These are phyloP conservation scores for Eimeria sp. DNA, from an alignment of 169 alveolate genomes.

Conservation along the genomic window DNA sequence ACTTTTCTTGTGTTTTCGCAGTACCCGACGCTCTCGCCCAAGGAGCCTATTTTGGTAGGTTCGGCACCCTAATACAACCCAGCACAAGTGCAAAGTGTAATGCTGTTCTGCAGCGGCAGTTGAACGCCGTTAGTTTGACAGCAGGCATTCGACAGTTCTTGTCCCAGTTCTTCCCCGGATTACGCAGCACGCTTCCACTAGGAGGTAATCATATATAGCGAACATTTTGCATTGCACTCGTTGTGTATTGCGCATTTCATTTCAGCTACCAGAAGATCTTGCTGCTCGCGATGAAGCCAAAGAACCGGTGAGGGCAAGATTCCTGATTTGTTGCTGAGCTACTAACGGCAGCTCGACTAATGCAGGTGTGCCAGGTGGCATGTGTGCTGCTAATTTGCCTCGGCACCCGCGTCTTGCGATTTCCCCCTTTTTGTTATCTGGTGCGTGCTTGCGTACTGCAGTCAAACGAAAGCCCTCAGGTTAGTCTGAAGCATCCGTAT, in stretches of 20 bases:
- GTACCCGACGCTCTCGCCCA: slow-evolving; percentile 53
- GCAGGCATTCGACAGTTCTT: background rate
- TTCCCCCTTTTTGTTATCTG: background rate
- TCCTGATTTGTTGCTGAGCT: too few relatives aligned
- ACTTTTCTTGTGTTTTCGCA: background rate
- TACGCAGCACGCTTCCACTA: background rate
- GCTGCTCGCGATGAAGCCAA: slow-evolving; percentile 34
- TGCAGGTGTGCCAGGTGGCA: background rate
- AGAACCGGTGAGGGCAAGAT: background rate
- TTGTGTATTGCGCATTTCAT: background rate
- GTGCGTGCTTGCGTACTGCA: slow-evolving; percentile 17
- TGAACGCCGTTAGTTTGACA: background rate
- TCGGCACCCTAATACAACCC: too few relatives aligned
- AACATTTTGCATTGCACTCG: background rate
- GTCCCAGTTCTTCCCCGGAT: background rate
- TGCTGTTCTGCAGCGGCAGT: background rate
- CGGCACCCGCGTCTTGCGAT: background rate
- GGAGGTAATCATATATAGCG: background rate
- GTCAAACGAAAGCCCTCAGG: slow-evolving; percentile 23
- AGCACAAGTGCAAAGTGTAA: background rate
- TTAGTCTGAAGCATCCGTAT: background rate
- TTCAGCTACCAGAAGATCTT: slow-evolving; percentile 53
- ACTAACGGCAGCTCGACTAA: background rate
- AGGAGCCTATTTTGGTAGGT: slow-evolving; percentile 1
- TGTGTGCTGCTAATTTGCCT: background rate